Conservation (phyloP, 2,329 filamentous ascomycete species). For the Monosporascus sp. region DNA sequence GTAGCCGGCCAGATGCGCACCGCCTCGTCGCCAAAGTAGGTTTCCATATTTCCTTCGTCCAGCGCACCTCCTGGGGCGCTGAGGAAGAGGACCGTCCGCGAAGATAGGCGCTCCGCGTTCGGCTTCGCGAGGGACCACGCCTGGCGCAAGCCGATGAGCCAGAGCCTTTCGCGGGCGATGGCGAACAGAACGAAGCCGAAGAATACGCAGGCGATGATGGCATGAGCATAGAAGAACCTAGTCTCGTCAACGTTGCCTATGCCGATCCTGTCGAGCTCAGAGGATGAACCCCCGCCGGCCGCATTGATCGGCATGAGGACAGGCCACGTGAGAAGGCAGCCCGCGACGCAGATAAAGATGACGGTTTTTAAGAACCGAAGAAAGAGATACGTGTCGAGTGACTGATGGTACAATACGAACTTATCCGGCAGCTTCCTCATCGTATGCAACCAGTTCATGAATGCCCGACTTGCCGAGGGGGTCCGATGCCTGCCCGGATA, state of each 20-base stretch:
- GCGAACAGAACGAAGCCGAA: constrained; percentile 86
- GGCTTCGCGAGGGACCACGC: constrained; percentile 84
- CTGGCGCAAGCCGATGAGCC: constrained; percentile 89
- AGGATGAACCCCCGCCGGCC: constrained; percentile 63
- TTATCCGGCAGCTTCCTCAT: constrained; percentile 57
- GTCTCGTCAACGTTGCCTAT: constrained; percentile 49
- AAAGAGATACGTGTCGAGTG: constrained; percentile 83
- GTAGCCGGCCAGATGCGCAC: constrained; percentile 80
- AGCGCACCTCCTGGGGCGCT: constrained; percentile 75
- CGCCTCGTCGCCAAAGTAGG: constrained; percentile 73
- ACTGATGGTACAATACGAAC: constrained; percentile 79
- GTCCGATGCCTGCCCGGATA: constrained; percentile 20
- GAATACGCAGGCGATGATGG: constrained; percentile 75
- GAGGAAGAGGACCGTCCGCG: constrained; percentile 88
- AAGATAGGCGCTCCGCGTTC: constrained; percentile 80
- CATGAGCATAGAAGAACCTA: constrained; percentile 72
- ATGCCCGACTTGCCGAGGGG: constrained; percentile 14
- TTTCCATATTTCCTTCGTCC: constrained; percentile 64
- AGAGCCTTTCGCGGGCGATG: constrained; percentile 84
- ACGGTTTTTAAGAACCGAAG: constrained; percentile 78
- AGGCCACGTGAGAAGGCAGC: constrained; percentile 78
- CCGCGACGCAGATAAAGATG: constrained; percentile 73
- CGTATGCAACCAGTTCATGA: constrained; percentile 21
- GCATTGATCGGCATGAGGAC: constrained; percentile 79
- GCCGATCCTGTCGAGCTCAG: constrained; percentile 62